Conservation (phyloP, 306 rosid genomes). For the cucumber (Cucumis sativus) region Cucumber_9930_V3 NC_026657.2:35145501-35146000, state of each 20-base stretch:
- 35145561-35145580: neutral
- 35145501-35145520: constrained; percentile 23
- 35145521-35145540: constrained; percentile 14
- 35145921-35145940: constrained; percentile 69
- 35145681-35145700: neutral
- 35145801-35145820: constrained; percentile 58
- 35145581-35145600: constrained; percentile 37
- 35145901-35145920: constrained; percentile 59
- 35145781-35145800: constrained; percentile 79
- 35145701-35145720: neutral
- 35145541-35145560: constrained; percentile 19
- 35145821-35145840: constrained; percentile 75
- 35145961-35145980: constrained; percentile 5
- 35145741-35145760: constrained; percentile 44
- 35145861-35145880: constrained; percentile 60
- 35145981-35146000: constrained; percentile 11
- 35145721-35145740: constrained; percentile 15
- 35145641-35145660: constrained; percentile 16
- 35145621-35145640: constrained; percentile 38
- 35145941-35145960: constrained; percentile 34
- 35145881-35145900: constrained; percentile 59
- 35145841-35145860: constrained; percentile 58
- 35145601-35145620: constrained; percentile 55
- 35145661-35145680: constrained; percentile 1
- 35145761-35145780: constrained; percentile 55